A percentile compares a stretch with the other conserved stretches of the same genome.
These are phyloP conservation scores for Circinella umbellata DNA, from an alignment of 371 early-diverging fungal genomes.

Conservation along the genomic window DNA sequence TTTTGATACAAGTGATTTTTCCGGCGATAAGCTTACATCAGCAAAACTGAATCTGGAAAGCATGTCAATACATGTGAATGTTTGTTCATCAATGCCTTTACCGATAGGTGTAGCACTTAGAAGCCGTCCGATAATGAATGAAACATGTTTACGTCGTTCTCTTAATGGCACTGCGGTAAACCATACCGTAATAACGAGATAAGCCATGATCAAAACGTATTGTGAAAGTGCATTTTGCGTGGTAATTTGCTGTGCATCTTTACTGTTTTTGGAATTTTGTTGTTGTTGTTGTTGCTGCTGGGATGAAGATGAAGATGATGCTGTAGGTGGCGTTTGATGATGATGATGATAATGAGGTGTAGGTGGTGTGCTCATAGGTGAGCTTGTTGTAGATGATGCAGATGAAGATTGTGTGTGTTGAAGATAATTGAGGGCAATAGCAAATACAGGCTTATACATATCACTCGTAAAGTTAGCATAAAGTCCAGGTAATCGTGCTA, in stretches of 20 bases:
- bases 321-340: conserved; percentile 7
- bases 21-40: conserved; percentile 69
- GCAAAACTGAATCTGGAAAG: conserved; percentile 84
- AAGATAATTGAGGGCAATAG: conserved; percentile 90
- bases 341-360: conserved; percentile 16
- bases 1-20: conserved; percentile 46
- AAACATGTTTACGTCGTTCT: conserved; percentile 82
- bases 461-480: conserved; percentile 83
- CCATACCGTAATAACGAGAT: conserved; percentile 90
- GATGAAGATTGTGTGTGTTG: conserved; percentile 63
- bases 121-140: conserved; percentile 81
- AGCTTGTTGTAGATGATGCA: conserved; percentile 15
- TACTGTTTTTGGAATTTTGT: not conserved
- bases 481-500: conserved; percentile 83
- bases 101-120: conserved; percentile 54
- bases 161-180: conserved; percentile 76
- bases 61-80: conserved; percentile 93
- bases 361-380: conserved; percentile 27
- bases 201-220: conserved; percentile 89
- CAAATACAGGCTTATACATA: conserved; percentile 91
- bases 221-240: conserved; percentile 62
- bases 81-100: conserved; percentile 73
- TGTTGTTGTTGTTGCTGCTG: conserved; percentile 23
- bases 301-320: not conserved
- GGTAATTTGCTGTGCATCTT: conserved; percentile 8